These are phyloP conservation scores for Aspergillus hancockii DNA, from an alignment of 495 filamentous ascomycete species.

Conservation along the genomic window DNA sequence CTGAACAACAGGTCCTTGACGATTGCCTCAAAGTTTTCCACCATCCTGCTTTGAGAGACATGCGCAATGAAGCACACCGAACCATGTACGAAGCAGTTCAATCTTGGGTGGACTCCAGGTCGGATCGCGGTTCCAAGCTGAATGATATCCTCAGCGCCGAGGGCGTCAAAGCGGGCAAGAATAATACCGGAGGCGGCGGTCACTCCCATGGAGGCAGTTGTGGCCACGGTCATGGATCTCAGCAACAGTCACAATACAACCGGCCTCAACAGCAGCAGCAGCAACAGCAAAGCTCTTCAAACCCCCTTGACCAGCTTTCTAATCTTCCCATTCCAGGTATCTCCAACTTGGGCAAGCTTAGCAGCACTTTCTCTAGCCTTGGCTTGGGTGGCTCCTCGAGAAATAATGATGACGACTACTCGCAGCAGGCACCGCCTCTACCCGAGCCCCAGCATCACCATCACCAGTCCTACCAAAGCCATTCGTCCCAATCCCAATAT, in stretches of 20 bases:
- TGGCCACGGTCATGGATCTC: conserved; percentile 19
- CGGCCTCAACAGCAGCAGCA: conserved; percentile 22
- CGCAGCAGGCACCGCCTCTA: conserved; percentile 8
- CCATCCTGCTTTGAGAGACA: conserved; percentile 78
- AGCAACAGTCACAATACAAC: conserved; percentile 16
- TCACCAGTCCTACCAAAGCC: conserved; percentile 9
- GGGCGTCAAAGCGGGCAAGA: conserved; percentile 76
- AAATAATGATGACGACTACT: conserved; percentile 24
- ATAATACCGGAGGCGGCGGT: conserved; percentile 55
- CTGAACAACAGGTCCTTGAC: conserved; percentile 73
- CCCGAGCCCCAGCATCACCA: conserved; percentile 14
- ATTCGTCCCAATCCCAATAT: background rate
- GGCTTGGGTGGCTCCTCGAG: conserved; percentile 46
- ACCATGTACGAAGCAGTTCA: conserved; percentile 85
- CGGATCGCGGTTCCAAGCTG: conserved; percentile 62
- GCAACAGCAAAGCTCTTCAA: conserved; percentile 26
- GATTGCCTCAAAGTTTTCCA: conserved; percentile 83
- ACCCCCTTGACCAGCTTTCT: conserved; percentile 42
- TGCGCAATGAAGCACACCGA: conserved; percentile 71
- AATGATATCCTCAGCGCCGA: conserved; percentile 72
- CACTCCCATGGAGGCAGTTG: conserved; percentile 29
- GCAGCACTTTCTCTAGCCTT: conserved; percentile 38
- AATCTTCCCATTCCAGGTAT: conserved; percentile 46
- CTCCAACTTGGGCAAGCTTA: conserved; percentile 39
- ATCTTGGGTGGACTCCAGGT: conserved; percentile 68